Percentiles rank a stretch among this genome's conserved stretches.
Conservation (phyloP, 768 basidiomycete species). For the Auricularia heimuer region DNA sequence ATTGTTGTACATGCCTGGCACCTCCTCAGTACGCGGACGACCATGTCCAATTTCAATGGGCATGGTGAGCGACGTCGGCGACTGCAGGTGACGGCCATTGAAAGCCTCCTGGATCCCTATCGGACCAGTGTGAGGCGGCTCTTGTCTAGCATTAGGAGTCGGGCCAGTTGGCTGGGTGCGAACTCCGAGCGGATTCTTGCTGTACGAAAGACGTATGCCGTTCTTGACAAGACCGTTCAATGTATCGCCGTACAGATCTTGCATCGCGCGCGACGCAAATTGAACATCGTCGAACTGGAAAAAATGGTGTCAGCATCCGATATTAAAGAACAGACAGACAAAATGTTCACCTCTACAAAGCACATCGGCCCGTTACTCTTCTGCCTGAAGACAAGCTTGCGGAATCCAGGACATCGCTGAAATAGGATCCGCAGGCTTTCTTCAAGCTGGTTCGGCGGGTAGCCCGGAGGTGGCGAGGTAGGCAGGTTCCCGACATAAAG, state of each 20-base stretch:
- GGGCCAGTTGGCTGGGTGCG: slow-evolving; percentile 37
- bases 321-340: not conserved
- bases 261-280: slow-evolving; percentile 77
- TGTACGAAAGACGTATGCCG: slow-evolving; percentile 94
- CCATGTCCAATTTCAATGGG: not conserved
- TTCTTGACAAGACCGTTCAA: slow-evolving; percentile 87
- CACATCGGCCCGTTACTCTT: slow-evolving; percentile 99
- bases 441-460: slow-evolving; percentile 74
- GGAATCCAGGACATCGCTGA: slow-evolving; percentile 68
- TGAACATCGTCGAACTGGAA: slow-evolving; percentile 81
- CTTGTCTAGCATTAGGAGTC: not conserved
- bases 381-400: slow-evolving; percentile 87
- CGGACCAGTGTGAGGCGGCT: not conserved
- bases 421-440: slow-evolving; percentile 80
- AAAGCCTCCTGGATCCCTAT: slow-evolving; percentile 1
- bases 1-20: not conserved
- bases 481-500: slow-evolving; percentile 99
- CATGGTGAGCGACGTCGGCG: not conserved
- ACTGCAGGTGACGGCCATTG: not conserved
- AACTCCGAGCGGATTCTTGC: slow-evolving; percentile 95
- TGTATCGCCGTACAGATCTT: slow-evolving; percentile 85
- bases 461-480: slow-evolving; percentile 61
- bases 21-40: not conserved
- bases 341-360: slow-evolving; percentile 76
- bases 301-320: slow-evolving; percentile 4